Evolutionary conservation across 192 early-diverging fungal species (phyloP).

Genomic region (Podila minutissima): DNA sequence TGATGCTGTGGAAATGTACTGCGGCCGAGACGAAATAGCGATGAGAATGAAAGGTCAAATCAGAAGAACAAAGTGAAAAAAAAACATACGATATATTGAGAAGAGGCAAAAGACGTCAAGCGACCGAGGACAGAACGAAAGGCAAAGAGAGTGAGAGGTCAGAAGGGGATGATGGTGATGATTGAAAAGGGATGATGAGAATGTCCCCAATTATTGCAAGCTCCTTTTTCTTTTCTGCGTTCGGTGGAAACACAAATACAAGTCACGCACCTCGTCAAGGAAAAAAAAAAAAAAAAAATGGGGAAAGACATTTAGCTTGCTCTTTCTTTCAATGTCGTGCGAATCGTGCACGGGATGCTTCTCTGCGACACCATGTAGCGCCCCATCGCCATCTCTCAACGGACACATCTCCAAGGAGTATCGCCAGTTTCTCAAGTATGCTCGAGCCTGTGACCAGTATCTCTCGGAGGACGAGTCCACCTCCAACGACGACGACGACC

Average conservation of each 20-base stretch:
- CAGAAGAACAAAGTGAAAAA: background rate
- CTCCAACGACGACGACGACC: background rate
- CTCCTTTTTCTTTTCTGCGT: background rate
- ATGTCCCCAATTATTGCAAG: background rate
- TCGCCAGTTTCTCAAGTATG: slow-evolving; percentile 35
- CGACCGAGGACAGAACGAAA: background rate
- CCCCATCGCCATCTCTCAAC: slow-evolving; percentile 23
- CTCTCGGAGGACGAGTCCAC: background rate
- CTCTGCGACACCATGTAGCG: slow-evolving; percentile 40
- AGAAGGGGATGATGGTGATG: background rate
- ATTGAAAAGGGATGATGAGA: background rate
- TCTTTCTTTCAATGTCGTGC: slow-evolving; percentile 29
- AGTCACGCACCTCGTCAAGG: no score
- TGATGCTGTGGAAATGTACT: background rate
- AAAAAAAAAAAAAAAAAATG: no score
- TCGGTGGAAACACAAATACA: background rate
- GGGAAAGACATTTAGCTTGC: background rate
- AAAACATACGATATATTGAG: slow-evolving; percentile 2
- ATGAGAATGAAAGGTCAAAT: background rate
- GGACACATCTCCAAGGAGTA: slow-evolving; percentile 45
- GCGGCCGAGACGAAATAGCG: background rate
- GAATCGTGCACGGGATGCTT: slow-evolving; percentile 52
- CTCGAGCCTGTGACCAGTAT: slow-evolving; percentile 9
- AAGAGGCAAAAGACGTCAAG: slow-evolving; percentile 2
- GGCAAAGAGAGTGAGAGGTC: no score